A percentile compares a stretch with the other conserved stretches of the same genome.
These are phyloP conservation scores for Parasarocladium wereldwijsianum DNA, from an alignment of 2,329 filamentous ascomycete species.

Conservation along the genomic window DNA sequence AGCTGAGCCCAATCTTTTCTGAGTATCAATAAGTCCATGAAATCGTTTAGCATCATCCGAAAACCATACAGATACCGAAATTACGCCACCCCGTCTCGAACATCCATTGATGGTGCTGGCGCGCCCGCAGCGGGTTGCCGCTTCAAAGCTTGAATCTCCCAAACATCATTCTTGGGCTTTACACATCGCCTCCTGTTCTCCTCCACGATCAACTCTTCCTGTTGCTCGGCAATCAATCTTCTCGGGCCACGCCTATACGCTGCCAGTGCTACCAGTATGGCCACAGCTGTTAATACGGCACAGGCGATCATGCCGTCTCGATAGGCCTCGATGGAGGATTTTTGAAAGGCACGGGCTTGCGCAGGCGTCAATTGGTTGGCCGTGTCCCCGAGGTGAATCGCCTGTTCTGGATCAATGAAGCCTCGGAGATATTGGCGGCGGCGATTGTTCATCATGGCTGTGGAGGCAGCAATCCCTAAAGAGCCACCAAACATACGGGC, in stretches of 20 bases:
- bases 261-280: conserved; percentile 23
- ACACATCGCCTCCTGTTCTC: conserved; percentile 4
- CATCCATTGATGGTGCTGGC: too few relatives aligned
- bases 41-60: too few relatives aligned
- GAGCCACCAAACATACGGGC: conserved; percentile 37
- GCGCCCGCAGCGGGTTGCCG: too few relatives aligned
- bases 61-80: too few relatives aligned
- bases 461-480: conserved; percentile 37
- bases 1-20: too few relatives aligned
- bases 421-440: conserved; percentile 13
- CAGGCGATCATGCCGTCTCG: conserved; percentile 30
- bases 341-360: conserved; percentile 18
- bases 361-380: conserved; percentile 10
- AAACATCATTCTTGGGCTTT: background rate
- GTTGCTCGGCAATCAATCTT: conserved; percentile 9
- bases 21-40: too few relatives aligned
- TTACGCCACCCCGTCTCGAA: too few relatives aligned
- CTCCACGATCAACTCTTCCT: conserved; percentile 8
- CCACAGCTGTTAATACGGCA: conserved; percentile 23
- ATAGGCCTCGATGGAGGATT: conserved; percentile 29
- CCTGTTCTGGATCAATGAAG: conserved; percentile 13
- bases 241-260: conserved; percentile 18
- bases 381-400: conserved; percentile 12
- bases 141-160: background rate
- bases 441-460: conserved; percentile 26